Percentiles rank a stretch among this genome's conserved stretches.
Conservation (phyloP, 2,329 filamentous ascomycete species). For the Paramyrothecium roridum region DNA sequence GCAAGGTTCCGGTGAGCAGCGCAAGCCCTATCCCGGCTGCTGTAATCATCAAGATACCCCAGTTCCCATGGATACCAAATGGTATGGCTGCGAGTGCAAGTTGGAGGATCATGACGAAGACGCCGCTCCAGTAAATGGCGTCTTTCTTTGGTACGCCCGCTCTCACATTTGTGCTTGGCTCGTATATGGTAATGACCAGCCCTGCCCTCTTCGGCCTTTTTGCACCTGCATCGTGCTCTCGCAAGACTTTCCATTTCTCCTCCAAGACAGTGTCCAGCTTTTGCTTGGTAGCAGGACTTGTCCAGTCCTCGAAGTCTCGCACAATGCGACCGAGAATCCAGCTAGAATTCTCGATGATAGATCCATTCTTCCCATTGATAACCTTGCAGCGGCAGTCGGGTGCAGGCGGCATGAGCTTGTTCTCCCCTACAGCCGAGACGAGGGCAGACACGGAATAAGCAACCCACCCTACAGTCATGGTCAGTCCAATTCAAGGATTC, state of each 20-base stretch:
- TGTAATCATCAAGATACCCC: not conserved
- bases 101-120: not conserved
- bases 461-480: not conserved
- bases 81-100: not conserved
- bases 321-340: constrained; percentile 40
- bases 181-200: not conserved
- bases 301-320: constrained; percentile 32
- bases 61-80: not conserved
- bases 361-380: constrained; percentile 30
- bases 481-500: not conserved
- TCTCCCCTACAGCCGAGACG: not conserved
- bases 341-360: constrained; percentile 29
- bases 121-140: not conserved
- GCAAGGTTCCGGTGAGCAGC: not conserved
- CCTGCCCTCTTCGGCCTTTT: not conserved
- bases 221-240: not conserved
- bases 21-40: not conserved
- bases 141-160: not conserved
- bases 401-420: not conserved
- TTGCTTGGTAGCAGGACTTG: not conserved
- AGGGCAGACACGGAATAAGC: not conserved
- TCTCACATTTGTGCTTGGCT: not conserved
- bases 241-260: not conserved
- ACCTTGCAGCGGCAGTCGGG: constrained; percentile 12
- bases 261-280: not conserved